A percentile compares a stretch with the other conserved stretches of the same genome.
Conservation (phyloP, 441 rosid species). For the Populus trichocarpa region DNA sequence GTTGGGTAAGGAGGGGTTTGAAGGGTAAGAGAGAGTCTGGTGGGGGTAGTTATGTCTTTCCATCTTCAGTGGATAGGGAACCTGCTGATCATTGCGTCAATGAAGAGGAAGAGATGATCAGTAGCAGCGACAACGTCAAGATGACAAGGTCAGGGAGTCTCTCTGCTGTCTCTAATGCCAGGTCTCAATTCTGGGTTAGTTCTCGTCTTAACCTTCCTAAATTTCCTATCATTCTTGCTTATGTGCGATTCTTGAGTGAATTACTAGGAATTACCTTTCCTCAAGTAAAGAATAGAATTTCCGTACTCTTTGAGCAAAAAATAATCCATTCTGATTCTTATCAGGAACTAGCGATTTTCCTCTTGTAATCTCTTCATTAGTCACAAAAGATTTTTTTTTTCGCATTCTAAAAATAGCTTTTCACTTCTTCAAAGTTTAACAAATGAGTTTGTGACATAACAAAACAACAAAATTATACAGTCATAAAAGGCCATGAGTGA, state of each 20-base stretch:
- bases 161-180: conserved; percentile 28
- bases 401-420: background rate
- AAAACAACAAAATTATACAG: background rate
- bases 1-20: conserved; percentile 25
- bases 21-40: conserved; percentile 38
- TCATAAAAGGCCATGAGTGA: background rate
- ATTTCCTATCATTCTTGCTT: background rate
- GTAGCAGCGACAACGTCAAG: conserved; percentile 29
- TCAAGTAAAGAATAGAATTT: background rate
- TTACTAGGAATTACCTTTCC: background rate
- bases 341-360: background rate
- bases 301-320: background rate
- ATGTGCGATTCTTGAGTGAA: background rate
- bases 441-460: background rate
- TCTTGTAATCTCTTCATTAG: background rate
- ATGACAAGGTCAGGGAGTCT: conserved; percentile 49
- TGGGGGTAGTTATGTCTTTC: conserved; percentile 51
- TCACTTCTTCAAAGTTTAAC: background rate
- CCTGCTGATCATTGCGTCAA: conserved; percentile 12
- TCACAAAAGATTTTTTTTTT: background rate
- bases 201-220: background rate
- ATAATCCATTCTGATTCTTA: background rate
- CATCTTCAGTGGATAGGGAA: conserved; percentile 42
- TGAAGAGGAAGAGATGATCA: conserved; percentile 17
- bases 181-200: conserved; percentile 76